Conservation (phyloP, 169 alveolate species). For the Besnoitia besnoiti region DNA sequence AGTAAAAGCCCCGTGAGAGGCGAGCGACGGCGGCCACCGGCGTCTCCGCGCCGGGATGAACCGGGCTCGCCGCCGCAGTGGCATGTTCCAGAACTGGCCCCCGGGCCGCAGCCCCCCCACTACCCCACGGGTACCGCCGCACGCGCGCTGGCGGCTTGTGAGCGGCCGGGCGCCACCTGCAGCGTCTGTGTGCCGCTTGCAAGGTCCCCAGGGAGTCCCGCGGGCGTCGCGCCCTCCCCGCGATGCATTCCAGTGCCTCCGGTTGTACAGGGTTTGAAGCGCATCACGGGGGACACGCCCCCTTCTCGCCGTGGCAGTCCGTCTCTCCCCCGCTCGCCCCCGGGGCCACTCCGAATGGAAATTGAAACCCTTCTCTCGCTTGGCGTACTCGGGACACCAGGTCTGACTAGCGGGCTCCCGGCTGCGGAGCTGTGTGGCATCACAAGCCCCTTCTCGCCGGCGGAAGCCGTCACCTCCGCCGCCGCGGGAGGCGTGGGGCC, state of each 20-base stretch:
- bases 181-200: neutral
- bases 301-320: too few species aligned
- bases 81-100: neutral
- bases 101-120: neutral
- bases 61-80: neutral
- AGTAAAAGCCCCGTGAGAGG: neutral
- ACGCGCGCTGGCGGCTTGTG: neutral
- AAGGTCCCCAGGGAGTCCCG: neutral
- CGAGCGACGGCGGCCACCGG: neutral
- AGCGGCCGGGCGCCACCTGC: neutral
- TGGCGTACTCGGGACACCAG: too few species aligned
- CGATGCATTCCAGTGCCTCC: too few species aligned
- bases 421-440: too few species aligned
- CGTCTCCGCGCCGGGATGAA: neutral
- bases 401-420: too few species aligned
- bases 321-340: too few species aligned
- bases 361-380: too few species aligned
- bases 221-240: too few species aligned
- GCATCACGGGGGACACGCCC: too few species aligned
- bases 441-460: too few species aligned
- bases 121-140: slow-evolving; percentile 21
- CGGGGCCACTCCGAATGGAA: too few species aligned
- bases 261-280: too few species aligned
- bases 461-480: neutral
- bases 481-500: neutral